Evolutionary conservation across 805 yeast genomes (phyloP).

Genomic region (Pichia insulana): DNA sequence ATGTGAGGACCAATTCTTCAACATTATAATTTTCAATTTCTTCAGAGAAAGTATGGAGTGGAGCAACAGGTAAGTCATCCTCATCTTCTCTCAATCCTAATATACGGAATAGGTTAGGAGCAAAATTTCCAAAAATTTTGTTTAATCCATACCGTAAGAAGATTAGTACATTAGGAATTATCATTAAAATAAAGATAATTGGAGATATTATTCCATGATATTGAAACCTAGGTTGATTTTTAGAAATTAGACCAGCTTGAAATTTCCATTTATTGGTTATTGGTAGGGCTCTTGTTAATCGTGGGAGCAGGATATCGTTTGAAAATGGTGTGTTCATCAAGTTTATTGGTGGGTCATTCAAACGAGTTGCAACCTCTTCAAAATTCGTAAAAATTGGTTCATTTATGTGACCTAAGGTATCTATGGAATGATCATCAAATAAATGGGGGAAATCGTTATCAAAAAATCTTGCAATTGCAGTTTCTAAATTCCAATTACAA

Average conservation of each 20-base stretch:
- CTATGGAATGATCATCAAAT: conserved; percentile 11
- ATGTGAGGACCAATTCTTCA: conserved; percentile 16
- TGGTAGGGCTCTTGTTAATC: conserved; percentile 29
- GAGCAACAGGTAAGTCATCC: conserved; percentile 25
- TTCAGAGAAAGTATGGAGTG: conserved; percentile 17
- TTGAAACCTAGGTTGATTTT: background rate
- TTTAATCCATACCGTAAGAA: conserved; percentile 31
- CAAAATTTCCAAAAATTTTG: conserved; percentile 26
- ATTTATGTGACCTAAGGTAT: background rate
- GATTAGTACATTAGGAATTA: conserved; percentile 43
- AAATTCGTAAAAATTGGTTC: background rate
- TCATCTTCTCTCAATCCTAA: conserved; percentile 24
- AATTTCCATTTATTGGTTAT: conserved; percentile 31
- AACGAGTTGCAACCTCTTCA: no score
- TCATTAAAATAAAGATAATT: conserved; percentile 40
- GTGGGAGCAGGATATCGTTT: conserved; percentile 22
- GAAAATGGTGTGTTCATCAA: background rate
- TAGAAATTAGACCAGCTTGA: conserved; percentile 22
- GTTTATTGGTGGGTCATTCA: no score
- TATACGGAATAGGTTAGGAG: conserved; percentile 27
- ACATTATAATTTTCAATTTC: conserved; percentile 13
- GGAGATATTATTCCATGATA: conserved; percentile 24
- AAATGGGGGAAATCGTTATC: conserved; percentile 41
- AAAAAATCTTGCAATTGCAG: conserved; percentile 51
- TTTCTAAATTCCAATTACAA: conserved; percentile 54